Evolutionary conservation across 257 asterid genomes (phyloP).

Genomic region (Phtheirospermum japonicum): DNA sequence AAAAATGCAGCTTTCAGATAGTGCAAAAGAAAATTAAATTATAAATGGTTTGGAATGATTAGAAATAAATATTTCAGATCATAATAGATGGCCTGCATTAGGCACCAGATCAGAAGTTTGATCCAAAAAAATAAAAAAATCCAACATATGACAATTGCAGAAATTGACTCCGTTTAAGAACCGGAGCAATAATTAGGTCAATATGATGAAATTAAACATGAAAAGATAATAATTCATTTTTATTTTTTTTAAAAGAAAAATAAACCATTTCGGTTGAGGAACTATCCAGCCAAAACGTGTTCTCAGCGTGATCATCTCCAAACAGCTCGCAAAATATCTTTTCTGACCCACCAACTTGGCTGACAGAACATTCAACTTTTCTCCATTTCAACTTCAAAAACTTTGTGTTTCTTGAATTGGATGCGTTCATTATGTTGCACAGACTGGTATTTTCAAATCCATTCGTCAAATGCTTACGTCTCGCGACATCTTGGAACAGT

Average conservation of each 20-base stretch:
- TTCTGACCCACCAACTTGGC: conserved; percentile 81
- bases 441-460: conserved; percentile 40
- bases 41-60: not conserved
- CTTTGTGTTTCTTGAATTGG: conserved; percentile 42
- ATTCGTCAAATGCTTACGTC: conserved; percentile 45
- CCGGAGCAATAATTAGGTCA: not conserved
- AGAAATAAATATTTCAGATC: not conserved
- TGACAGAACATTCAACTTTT: conserved; percentile 51
- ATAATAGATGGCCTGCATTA: not conserved
- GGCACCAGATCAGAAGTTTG: not conserved
- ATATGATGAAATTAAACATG: not conserved
- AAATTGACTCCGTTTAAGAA: not conserved
- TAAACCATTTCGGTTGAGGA: conserved; percentile 87
- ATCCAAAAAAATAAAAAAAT: not conserved
- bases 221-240: not conserved
- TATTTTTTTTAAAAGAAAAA: not conserved
- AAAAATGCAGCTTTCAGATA: too few relatives aligned
- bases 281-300: conserved; percentile 97
- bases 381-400: conserved; percentile 78
- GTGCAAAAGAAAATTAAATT: too few relatives aligned
- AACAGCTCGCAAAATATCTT: conserved; percentile 62
- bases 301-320: conserved; percentile 55
- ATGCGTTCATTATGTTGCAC: conserved; percentile 31
- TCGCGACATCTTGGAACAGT: conserved; percentile 49
- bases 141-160: not conserved